Evolutionary conservation across 2,329 filamentous ascomycete genomes (phyloP), one percentile per base, ranked within the genome.

Genomic region (Scytalidium sp.): DNA sequence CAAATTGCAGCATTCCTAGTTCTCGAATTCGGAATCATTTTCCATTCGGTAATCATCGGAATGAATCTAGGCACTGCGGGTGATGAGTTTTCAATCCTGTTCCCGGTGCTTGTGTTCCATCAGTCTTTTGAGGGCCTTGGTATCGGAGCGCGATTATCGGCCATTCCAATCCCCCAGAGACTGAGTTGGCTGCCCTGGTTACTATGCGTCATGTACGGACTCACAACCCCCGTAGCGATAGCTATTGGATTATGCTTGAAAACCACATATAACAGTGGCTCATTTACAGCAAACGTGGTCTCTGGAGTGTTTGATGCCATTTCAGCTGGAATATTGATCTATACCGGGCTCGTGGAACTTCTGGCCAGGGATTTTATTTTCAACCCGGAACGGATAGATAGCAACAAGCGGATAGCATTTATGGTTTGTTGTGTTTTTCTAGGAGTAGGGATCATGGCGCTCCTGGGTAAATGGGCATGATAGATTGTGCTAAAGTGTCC

Each of bases 21-120:
- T 60, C 81, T 83, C 51, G 80, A 80, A 1, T 70, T 83, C 50
- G 25, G 79, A 51, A 75, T 83, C 52, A 73, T 83, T 43, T 81
- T 83, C 65, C 80, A 83, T 65, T 80, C 76, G 3, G 73, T 82
- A 50, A 79, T 83, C 60, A 81, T 83, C 52, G 80, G 80, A 1
- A 70, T 83, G 50, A 83, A 79, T 48, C 67, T 83, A 9, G 80
- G 77, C 15, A 78, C 81, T 19, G 70, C 74, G 0, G 73, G 76
- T 19, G 66, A 73, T 0, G 78, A 81, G 43, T 82, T 83, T 65
- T 62, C 69, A 29, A 74, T 76, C 0, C 68, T 83, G 2, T 80
- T 81, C 59, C 73, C 75, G 2, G 79, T 81, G 29, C 70, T 83
- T 1, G 73, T 81, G 47, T 82, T 83, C 66, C 79, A 83, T 56